These are phyloP conservation scores for Eutrema yunnanense DNA, from an alignment of 345 rosid species.

Conservation along the genomic window DNA sequence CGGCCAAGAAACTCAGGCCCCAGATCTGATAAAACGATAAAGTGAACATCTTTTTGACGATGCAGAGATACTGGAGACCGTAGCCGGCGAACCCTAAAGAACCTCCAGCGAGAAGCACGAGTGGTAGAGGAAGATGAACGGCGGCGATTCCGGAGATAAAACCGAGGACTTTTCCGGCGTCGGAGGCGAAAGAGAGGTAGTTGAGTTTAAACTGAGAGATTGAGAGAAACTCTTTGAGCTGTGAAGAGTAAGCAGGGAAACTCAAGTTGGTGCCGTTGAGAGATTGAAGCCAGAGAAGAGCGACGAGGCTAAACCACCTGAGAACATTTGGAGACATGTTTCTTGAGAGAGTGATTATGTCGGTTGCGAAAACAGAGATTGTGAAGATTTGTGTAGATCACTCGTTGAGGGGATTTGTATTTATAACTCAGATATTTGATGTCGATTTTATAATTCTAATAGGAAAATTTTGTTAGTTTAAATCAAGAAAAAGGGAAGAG, in stretches of 20 bases:
- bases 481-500: too few relatives aligned
- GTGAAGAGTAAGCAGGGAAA: constrained; percentile 89
- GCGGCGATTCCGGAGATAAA: constrained; percentile 85
- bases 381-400: background rate
- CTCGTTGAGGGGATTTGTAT: background rate
- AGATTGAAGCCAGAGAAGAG: constrained; percentile 75
- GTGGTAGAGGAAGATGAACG: constrained; percentile 58
- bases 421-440: background rate
- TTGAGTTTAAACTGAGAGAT: constrained; percentile 78
- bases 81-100: constrained; percentile 62
- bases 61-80: constrained; percentile 70
- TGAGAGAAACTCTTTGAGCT: constrained; percentile 65
- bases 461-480: too few relatives aligned
- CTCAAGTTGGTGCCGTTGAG: constrained; percentile 71
- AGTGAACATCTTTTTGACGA: constrained; percentile 36
- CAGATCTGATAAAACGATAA: constrained; percentile 52
- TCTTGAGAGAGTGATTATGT: constrained; percentile 1
- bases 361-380: background rate
- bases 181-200: constrained; percentile 85
- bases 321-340: constrained; percentile 37
- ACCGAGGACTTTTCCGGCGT: constrained; percentile 85
- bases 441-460: background rate
- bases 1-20: constrained; percentile 63
- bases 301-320: constrained; percentile 75
- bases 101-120: constrained; percentile 69